Evolutionary conservation across 257 asterid genomes (phyloP).

Genomic region (Dorcoceras hygrometricum): DNA sequence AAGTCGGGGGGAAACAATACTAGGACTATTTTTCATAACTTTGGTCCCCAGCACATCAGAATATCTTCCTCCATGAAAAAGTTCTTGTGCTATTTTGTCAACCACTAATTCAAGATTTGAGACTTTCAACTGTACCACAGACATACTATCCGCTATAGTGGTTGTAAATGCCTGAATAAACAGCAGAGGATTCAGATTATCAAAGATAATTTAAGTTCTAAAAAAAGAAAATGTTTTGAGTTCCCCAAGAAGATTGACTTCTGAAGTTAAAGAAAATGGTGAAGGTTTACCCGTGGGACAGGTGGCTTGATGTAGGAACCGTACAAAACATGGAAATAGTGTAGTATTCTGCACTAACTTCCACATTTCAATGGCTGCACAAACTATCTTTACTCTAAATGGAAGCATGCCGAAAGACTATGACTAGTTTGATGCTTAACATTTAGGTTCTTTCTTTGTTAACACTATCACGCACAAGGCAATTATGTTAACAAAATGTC

Average conservation of each 20-base stretch:
- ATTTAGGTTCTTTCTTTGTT: background rate
- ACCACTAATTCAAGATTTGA: conserved; percentile 76
- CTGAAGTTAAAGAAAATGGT: background rate
- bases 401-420: conserved; percentile 17
- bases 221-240: background rate
- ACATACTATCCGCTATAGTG: conserved; percentile 67
- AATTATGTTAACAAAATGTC: background rate
- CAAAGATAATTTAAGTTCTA: conserved; percentile 1
- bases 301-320: background rate
- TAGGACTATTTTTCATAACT: conserved; percentile 52
- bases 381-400: background rate
- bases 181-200: background rate
- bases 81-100: conserved; percentile 64
- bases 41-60: conserved; percentile 47
- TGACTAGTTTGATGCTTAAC: conserved; percentile 1
- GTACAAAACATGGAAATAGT: background rate
- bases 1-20: conserved; percentile 65
- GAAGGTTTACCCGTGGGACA: background rate
- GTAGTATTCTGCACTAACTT: conserved; percentile 11
- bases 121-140: conserved; percentile 74
- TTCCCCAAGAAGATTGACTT: background rate
- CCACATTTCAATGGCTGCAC: background rate
- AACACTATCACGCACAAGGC: conserved; percentile 13
- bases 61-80: conserved; percentile 49
- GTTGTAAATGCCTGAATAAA: conserved; percentile 62